These are phyloP conservation scores for Penicillium steckii DNA, from an alignment of 495 filamentous ascomycete genomes.

Conservation along the genomic window DNA sequence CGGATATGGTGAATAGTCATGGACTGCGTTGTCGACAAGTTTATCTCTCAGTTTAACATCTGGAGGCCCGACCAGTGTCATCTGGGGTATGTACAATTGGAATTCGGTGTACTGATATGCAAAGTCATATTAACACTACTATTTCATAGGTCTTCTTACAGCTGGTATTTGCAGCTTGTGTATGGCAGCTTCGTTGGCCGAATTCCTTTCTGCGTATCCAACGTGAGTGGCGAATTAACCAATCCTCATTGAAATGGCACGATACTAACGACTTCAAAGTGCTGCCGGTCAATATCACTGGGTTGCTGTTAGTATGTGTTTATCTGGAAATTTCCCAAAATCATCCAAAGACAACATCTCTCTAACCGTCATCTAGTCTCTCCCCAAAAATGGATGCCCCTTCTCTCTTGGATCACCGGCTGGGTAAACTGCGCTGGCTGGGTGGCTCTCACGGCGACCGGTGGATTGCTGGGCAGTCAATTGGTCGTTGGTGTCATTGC, in stretches of 20 bases:
- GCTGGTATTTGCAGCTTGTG: slow-evolving; percentile 72
- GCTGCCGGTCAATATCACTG: slow-evolving; percentile 73
- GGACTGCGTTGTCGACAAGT: slow-evolving; percentile 52
- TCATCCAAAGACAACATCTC: not conserved
- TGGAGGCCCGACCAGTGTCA: slow-evolving; percentile 46
- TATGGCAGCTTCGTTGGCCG: slow-evolving; percentile 67
- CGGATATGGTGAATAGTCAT: slow-evolving; percentile 30
- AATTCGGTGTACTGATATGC: not conserved
- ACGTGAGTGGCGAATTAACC: slow-evolving; percentile 47
- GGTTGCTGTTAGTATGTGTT: slow-evolving; percentile 56
- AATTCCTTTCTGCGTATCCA: slow-evolving; percentile 72
- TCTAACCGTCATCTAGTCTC: not conserved
- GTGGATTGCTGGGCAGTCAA: slow-evolving; percentile 53
- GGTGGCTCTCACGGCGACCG: slow-evolving; percentile 56
- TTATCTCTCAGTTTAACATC: slow-evolving; percentile 48
- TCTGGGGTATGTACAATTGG: slow-evolving; percentile 42
- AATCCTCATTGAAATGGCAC: not conserved
- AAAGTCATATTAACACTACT: not conserved
- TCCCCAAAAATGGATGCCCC: slow-evolving; percentile 54
- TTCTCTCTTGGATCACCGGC: slow-evolving; percentile 68
- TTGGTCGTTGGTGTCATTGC: slow-evolving; percentile 59
- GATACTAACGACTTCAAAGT: slow-evolving; percentile 19
- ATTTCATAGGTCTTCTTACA: slow-evolving; percentile 55
- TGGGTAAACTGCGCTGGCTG: slow-evolving; percentile 77
- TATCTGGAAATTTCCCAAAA: not conserved